phyloP scores from a whole-genome alignment of 306 rosid genomes.

The Vigna trinervia region DNA sequence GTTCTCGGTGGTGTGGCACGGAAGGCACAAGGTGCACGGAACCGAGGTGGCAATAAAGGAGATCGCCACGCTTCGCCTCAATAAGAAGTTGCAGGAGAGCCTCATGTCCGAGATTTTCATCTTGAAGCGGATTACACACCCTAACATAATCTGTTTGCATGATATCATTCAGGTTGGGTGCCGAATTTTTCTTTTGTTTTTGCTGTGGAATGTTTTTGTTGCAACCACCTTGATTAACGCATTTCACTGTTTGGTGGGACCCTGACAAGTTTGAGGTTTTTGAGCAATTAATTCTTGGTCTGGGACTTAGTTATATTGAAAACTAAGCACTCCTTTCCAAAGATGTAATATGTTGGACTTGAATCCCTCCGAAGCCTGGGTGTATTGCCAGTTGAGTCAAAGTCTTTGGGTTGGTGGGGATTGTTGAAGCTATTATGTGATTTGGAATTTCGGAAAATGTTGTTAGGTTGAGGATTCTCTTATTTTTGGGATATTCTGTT shows the following conservation, averaged over 20 bases:
- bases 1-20: constrained; percentile 98
- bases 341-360: background rate
- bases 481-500: background rate
- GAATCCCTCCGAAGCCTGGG: background rate
- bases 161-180: constrained; percentile 81
- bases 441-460: background rate
- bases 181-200: background rate
- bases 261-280: too few species aligned
- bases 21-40: constrained; percentile 84
- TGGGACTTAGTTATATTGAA: too few species aligned
- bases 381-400: background rate
- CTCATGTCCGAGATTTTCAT: constrained; percentile 92
- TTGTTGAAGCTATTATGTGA: background rate
- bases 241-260: background rate
- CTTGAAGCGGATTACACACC: constrained; percentile 82
- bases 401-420: background rate
- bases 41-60: constrained; percentile 98
- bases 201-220: background rate
- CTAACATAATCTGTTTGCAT: constrained; percentile 86
- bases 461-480: background rate
- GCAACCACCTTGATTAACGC: background rate
- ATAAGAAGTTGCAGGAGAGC: constrained; percentile 89
- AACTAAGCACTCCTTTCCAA: background rate
- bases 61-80: constrained; percentile 77
- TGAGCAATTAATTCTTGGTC: too few species aligned